Base-by-base conservation (phyloP, 2,329 filamentous ascomycete genomes). In the Emydomyces testavorans region DNA sequence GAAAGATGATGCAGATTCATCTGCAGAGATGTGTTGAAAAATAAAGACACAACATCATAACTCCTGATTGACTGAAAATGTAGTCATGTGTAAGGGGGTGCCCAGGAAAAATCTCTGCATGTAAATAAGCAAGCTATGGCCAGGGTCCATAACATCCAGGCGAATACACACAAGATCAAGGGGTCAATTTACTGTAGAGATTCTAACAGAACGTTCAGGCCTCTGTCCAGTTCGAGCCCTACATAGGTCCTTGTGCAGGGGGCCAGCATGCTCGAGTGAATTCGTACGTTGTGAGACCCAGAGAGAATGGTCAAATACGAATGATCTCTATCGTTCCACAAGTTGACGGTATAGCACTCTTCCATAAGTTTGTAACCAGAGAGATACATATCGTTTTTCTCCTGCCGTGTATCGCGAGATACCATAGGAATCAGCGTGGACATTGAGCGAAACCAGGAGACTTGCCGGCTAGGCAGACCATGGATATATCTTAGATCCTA, bases 401-500 rank as follows among this genome's bases (percentile, higher is more conserved):
- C n/a, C 23, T 46, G 24, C n/a, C 20, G 34, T 16, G 43, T 38
- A 34, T 46, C 35, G 43, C 34, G 43, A 28, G 18, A 34, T 29
- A 7, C 29, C n/a, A 3, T 31, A n/a, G n/a, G 29, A 31, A 31
- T n/a, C 23, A 18, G n/a, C 8, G 36, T 41, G 39, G 26, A 16
- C 26, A n/a, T n/a, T 24, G n/a, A 40, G 21, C 26, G 16, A 32
- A 32, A 31, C 21, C 21, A 37, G 6, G 43, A 28, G 15, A 35
- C 4, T 26, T 16, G 32, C 16, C 15, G 28, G 43, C 3, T 34
- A 43, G 16, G n/a, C 40, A 34, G 18, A 23, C 32, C 2, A 10
- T 26, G 34, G 28, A 20, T 31, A 38, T 37, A 29, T 20, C 26
- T 37, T 21, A 21, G 15, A 28, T 46, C 15, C 21, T 13, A 45